Percentiles rank a stretch among this genome's conserved stretches.
Conservation (phyloP, 768 basidiomycete genomes). For the Suillus discolor region DNA sequence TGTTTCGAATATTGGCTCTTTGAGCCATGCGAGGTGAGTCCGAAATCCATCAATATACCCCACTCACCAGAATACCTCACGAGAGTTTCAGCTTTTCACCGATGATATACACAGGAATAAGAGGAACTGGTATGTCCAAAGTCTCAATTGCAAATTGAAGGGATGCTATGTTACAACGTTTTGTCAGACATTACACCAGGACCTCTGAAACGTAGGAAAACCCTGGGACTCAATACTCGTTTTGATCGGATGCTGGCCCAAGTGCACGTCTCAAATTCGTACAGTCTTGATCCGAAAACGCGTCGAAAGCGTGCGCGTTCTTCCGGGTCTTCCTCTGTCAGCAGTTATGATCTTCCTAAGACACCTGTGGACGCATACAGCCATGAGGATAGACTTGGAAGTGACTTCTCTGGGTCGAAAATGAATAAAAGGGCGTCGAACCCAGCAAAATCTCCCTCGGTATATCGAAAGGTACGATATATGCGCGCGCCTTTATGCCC, state of each 20-base stretch:
- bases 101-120: conserved; percentile 10
- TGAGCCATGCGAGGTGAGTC: not conserved
- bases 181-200: conserved; percentile 11
- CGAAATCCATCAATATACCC: too few species aligned
- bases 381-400: conserved; percentile 36
- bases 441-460: not conserved
- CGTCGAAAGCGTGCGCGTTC: conserved; percentile 39
- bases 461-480: conserved; percentile 28
- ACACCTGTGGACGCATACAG: conserved; percentile 46
- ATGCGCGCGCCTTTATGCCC: conserved; percentile 23
- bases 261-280: conserved; percentile 45
- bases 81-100: conserved; percentile 12
- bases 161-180: not conserved
- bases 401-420: conserved; percentile 47
- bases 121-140: not conserved
- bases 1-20: not conserved
- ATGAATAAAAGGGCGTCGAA: conserved; percentile 25
- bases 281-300: conserved; percentile 19
- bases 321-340: conserved; percentile 46
- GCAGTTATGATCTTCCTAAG: conserved; percentile 42
- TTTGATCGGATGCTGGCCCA: conserved; percentile 71
- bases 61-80: not conserved
- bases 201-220: conserved; percentile 50
- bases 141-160: not conserved
- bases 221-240: conserved; percentile 54